phyloP scores from a whole-genome alignment of 768 basidiomycete species.

The Rubroboletus pulcherrimus region DNA sequence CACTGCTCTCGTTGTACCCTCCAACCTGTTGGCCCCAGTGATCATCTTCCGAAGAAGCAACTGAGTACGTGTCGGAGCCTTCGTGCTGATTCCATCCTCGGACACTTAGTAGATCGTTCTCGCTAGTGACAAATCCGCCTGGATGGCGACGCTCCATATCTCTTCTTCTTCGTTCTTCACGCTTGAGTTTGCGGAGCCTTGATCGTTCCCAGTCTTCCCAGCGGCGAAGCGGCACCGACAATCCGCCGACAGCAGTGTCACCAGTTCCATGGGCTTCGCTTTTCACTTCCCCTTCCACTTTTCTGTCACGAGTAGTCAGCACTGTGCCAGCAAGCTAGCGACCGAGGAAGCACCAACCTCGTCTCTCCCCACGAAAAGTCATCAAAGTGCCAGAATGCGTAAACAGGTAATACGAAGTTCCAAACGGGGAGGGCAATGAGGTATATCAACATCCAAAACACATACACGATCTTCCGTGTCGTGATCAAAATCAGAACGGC shows the following conservation, averaged over 20 bases:
- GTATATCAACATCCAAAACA: conserved; percentile 98
- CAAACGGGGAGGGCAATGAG: conserved; percentile 89
- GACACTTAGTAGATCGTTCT: conserved; percentile 60
- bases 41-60: conserved; percentile 88
- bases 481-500: conserved; percentile 91
- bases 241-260: conserved; percentile 46
- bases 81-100: conserved; percentile 65
- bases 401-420: conserved; percentile 92
- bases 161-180: conserved; percentile 76
- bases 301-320: conserved; percentile 46
- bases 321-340: background rate
- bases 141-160: conserved; percentile 82
- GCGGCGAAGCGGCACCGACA: conserved; percentile 83
- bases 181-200: conserved; percentile 81
- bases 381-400: conserved; percentile 99
- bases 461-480: conserved; percentile 91
- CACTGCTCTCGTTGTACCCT: conserved; percentile 84
- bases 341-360: conserved; percentile 49
- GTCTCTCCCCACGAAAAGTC: conserved; percentile 99
- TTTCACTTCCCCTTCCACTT: conserved; percentile 90
- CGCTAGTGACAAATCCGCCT: conserved; percentile 57
- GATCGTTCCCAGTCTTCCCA: conserved; percentile 99
- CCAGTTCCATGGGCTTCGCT: conserved; percentile 73
- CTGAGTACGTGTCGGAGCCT: conserved; percentile 75
- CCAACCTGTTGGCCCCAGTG: conserved; percentile 96